These are phyloP conservation scores for Fusarium continuum DNA, from an alignment of 2,329 filamentous ascomycete species.

Conservation along the genomic window DNA sequence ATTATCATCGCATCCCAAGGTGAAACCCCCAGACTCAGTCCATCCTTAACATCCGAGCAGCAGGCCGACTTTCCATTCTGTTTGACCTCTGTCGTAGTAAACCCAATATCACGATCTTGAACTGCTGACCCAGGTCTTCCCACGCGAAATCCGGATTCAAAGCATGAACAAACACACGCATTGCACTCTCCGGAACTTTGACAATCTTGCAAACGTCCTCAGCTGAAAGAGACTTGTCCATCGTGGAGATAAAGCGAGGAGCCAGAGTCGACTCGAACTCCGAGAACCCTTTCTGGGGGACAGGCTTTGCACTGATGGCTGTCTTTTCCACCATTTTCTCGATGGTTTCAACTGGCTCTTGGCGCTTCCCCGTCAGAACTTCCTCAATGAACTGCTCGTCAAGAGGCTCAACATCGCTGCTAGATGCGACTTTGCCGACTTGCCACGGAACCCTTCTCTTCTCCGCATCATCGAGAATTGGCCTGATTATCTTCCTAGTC, in stretches of 20 bases:
- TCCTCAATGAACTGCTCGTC: conserved; percentile 1
- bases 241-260: neutral
- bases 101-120: conserved; percentile 3
- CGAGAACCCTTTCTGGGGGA: neutral
- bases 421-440: neutral
- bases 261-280: neutral
- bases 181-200: neutral
- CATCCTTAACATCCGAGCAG: neutral
- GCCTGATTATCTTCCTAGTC: neutral
- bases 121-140: neutral
- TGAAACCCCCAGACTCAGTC: neutral
- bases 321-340: neutral
- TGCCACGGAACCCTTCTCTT: conserved; percentile 4
- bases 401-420: neutral
- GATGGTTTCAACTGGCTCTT: accelerated
- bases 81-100: neutral
- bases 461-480: conserved; percentile 7
- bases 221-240: neutral
- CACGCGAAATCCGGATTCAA: conserved; percentile 7
- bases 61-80: neutral
- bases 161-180: neutral
- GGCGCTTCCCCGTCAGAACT: neutral
- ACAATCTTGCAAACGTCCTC: conserved; percentile 8
- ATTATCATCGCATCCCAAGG: accelerated
- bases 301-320: accelerated